Base-by-base conservation (phyloP, 73 alveolate species). In the Paramecium primaurelia region DNA sequence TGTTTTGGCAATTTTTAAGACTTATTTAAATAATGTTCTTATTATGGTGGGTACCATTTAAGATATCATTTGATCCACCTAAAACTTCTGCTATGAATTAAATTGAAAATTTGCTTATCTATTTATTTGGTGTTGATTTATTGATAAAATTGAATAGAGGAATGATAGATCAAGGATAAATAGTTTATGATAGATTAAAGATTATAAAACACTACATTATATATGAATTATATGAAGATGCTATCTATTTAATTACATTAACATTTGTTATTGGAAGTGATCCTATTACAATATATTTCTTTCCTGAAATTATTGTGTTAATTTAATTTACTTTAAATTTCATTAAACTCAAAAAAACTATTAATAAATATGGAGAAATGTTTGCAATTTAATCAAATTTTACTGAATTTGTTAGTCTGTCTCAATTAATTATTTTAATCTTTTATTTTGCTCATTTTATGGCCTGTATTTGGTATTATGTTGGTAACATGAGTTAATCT, bases 381-480 rank as follows among this genome's bases (percentile, higher is more conserved):
- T 71, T 71, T 32, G 86, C 47, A 8, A 18, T 71, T 20, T 2
- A 34, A 71, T 71, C 86, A 2, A 32, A 30, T 10, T 32, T 71
- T 14, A 71, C 47, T 6, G 86, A 71, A 71, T 32, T 71, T 18
- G 86, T 71, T 14, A 71, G 32, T 30, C 58, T 71, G 32, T 32
- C 54, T 34, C 28, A 71, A 32, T 71, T 71, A 71, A 34, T 34
- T 11, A 34, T 71, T 11, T 34, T 71, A 20, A 71, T 71, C 18
- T 71, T 71, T 34, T 71, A 32, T n/a, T 77, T 77, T 22, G 89
- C 89, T 20, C 89, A 77, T 42, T 77, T 77, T 59, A 77, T 77
- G 89, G 89, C 89, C 18, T 77, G 89, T 25, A 38, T 42, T 14
- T 77, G 89, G 89, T 77, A 40, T 38, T 77, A 38, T 77, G 89